A percentile compares a stretch with the other conserved stretches of the same genome.
phyloP scores from a whole-genome alignment of 805 yeast genomes.

The Yarrowia phangngaensis region DNA sequence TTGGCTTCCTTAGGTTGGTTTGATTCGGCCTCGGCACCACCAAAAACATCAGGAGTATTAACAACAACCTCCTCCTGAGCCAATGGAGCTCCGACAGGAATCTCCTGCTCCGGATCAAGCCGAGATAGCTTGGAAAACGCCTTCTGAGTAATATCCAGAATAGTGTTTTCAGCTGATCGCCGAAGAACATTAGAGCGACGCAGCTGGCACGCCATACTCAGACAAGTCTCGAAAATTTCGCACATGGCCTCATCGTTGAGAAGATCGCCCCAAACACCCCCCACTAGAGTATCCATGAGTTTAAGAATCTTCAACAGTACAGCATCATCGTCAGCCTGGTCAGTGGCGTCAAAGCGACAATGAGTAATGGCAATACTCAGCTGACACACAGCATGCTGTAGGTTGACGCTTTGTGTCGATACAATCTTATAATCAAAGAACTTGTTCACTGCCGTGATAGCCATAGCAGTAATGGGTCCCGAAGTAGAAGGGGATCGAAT shows the following conservation, averaged over 20 bases:
- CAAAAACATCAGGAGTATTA: conserved; percentile 8
- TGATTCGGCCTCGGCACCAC: conserved; percentile 13
- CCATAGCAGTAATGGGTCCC: conserved; percentile 78
- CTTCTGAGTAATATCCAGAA: conserved; percentile 62
- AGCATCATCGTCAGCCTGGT: conserved; percentile 87
- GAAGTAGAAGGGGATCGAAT: conserved; percentile 81
- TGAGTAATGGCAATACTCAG: conserved; percentile 76
- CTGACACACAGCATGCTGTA: conserved; percentile 58
- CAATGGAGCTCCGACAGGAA: conserved; percentile 43
- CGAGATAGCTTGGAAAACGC: conserved; percentile 59
- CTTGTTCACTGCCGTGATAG: conserved; percentile 70
- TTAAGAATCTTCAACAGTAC: conserved; percentile 78
- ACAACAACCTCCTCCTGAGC: conserved; percentile 28
- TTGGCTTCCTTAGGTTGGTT: conserved; percentile 7
- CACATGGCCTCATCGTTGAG: conserved; percentile 77
- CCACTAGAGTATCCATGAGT: conserved; percentile 62
- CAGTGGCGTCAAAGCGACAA: conserved; percentile 93
- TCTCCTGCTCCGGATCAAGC: conserved; percentile 48
- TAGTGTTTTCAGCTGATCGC: conserved; percentile 80
- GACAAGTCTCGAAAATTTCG: conserved; percentile 86
- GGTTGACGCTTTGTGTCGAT: conserved; percentile 50
- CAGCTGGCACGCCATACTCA: conserved; percentile 88
- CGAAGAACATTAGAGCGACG: conserved; percentile 85
- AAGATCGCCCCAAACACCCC: conserved; percentile 59
- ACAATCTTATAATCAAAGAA: conserved; percentile 68